phyloP scores from a whole-genome alignment of 371 early-diverging fungal genomes.

The Apophysomyces ossiformis region DNA sequence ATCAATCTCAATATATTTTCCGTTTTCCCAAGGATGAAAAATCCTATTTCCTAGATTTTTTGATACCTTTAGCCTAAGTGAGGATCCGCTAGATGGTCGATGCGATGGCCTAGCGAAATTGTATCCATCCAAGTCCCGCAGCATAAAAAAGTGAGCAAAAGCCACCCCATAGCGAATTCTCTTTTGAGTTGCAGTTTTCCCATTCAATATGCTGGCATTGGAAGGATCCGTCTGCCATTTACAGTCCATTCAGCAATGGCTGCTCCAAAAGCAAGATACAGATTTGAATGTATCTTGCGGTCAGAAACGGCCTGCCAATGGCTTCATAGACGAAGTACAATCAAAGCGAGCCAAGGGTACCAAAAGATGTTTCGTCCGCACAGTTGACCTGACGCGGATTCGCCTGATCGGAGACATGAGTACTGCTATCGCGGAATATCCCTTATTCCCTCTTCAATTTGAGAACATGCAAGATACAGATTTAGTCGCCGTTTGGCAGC shows the following conservation, averaged over 20 bases:
- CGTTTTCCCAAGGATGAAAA: too few species aligned
- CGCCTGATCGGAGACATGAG: background rate
- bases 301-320: background rate
- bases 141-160: background rate
- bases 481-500: background rate
- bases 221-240: slow-evolving; percentile 3
- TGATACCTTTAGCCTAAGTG: too few species aligned
- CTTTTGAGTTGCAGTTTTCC: background rate
- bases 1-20: too few species aligned
- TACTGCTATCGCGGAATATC: background rate
- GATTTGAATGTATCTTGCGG: background rate
- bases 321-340: background rate
- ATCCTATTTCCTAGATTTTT: too few species aligned
- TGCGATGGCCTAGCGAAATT: too few species aligned
- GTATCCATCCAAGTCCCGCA: too few species aligned
- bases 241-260: slow-evolving; percentile 2
- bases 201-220: background rate
- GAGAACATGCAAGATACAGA: background rate
- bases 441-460: background rate
- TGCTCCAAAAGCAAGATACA: background rate
- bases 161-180: background rate
- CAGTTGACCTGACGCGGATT: background rate
- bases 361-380: background rate
- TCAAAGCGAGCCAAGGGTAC: background rate
- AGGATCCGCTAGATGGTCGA: too few species aligned